phyloP scores from a whole-genome alignment of 129 eudicot genomes.

The Tanacetum coccineum region DNA sequence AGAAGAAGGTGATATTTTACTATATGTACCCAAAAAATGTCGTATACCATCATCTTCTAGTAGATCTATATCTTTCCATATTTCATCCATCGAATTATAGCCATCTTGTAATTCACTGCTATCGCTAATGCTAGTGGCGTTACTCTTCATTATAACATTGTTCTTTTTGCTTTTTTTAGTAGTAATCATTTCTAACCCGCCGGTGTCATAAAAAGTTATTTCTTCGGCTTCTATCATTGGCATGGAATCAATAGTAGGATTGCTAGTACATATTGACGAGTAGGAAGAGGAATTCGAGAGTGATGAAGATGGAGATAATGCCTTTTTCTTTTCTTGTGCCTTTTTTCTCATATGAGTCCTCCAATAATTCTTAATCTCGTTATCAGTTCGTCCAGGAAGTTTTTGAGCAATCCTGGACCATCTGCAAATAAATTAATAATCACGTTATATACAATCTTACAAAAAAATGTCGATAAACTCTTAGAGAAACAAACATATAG shows the following conservation, averaged over 20 bases:
- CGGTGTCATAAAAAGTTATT: conserved; percentile 49
- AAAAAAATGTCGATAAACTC: background rate
- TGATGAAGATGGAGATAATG: conserved; percentile 35
- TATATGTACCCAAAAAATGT: conserved; percentile 29
- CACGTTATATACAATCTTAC: background rate
- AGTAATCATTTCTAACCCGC: conserved; percentile 31
- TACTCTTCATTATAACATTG: conserved; percentile 9
- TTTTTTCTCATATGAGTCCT: conserved; percentile 86
- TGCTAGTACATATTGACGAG: conserved; percentile 33
- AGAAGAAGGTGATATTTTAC: conserved; percentile 39
- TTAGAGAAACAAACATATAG: background rate
- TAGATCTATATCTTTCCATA: conserved; percentile 68
- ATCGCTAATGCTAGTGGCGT: conserved; percentile 18
- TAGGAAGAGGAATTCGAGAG: conserved; percentile 34
- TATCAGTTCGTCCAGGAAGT: conserved; percentile 89
- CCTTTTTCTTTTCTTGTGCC: conserved; percentile 63
- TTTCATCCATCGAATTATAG: conserved; percentile 64
- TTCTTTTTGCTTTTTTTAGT: background rate
- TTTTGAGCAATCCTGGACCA: conserved; percentile 94
- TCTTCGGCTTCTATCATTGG: conserved; percentile 25
- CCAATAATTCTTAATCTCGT: conserved; percentile 94
- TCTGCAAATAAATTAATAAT: conserved; percentile 35
- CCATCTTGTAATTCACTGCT: conserved; percentile 26
- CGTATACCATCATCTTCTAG: conserved; percentile 36
- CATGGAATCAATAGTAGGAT: conserved; percentile 30